phyloP scores from a whole-genome alignment of 129 eudicot genomes.

The Smallanthus sonchifolius region DNA sequence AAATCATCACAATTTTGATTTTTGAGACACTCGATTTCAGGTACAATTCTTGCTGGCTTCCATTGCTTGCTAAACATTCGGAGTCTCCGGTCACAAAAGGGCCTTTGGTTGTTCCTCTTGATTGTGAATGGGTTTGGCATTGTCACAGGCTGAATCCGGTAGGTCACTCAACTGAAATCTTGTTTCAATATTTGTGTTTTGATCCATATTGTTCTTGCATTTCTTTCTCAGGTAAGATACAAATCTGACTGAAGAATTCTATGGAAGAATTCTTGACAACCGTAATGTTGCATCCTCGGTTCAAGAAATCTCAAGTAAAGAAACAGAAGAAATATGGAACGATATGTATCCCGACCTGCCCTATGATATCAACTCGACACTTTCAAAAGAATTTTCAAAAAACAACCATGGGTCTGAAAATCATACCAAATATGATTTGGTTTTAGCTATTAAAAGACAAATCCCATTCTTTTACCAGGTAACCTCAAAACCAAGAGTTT shows the following conservation, averaged over 20 bases:
- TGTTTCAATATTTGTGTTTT: neutral
- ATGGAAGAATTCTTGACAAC: constrained; percentile 78
- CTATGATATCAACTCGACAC: constrained; percentile 36
- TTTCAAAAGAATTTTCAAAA: constrained; percentile 20
- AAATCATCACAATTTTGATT: neutral
- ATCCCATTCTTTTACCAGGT: constrained; percentile 81
- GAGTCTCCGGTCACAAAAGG: constrained; percentile 52
- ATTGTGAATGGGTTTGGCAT: constrained; percentile 99
- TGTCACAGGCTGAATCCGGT: constrained; percentile 98
- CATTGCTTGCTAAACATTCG: constrained; percentile 70
- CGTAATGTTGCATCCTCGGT: constrained; percentile 55
- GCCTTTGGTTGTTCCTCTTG: constrained; percentile 93
- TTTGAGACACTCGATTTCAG: constrained; percentile 24
- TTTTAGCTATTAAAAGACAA: constrained; percentile 75
- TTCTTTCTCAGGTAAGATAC: constrained; percentile 64
- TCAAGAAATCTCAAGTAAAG: constrained; percentile 41
- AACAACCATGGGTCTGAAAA: constrained; percentile 23
- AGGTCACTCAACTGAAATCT: constrained; percentile 18
- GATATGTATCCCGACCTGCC: constrained; percentile 61
- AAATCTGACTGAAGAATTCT: constrained; percentile 68
- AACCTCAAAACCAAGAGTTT: neutral
- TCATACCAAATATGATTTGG: constrained; percentile 61
- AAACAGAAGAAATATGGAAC: constrained; percentile 69
- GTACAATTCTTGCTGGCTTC: constrained; percentile 94
- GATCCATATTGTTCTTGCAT: neutral